Evolutionary conservation across 2,329 filamentous ascomycete genomes (phyloP), one percentile per base, ranked within the genome.

Genomic region (Fusarium sp.): DNA sequence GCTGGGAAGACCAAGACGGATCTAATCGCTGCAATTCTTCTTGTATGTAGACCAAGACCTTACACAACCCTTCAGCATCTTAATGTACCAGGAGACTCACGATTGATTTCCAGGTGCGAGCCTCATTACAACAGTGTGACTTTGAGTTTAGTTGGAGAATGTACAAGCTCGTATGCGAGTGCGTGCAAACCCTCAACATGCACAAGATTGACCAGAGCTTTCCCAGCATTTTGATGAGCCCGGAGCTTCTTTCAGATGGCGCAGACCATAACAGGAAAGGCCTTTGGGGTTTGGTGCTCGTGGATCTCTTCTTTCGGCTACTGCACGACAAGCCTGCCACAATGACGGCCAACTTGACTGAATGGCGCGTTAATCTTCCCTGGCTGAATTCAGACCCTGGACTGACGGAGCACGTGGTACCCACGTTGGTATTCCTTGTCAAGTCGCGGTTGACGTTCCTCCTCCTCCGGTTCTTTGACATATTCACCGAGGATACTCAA

Each of bases 311-410:
- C 43, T 61, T 66, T 41, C 54, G 64, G 11, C 32, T 66, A 9
- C 32, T 66, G 4, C 43, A 66, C 56, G 43, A 66, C 57, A 66
- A 66, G 41, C 64, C 64, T 32, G 64, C 64, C 34, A 50, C 50
- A 5, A 20, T 57, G 20, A 57, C 30, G 2, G 27, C 54, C 54
- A 34, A 57, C 32, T 57, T 57, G 32, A 23, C n/a, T 16, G 54
- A 57, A 23, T 57, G 54, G 54, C 54, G 30, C 27, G 54, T 57
- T 6, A 57, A 57, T 37, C 18, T 57, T n/a, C 54, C 54, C 14
- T 37, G 54, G 54, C 14, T 57, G 14, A 23, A 57, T n/a, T n/a
- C 30, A 16, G 32, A 23, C 8, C 54, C 54, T 18, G 25, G 16
- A 16, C 54, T n/a, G 11, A 23, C 30, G 5, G 27, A 57, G 14